These are phyloP conservation scores for Coemansia sp. DNA, from an alignment of 192 early-diverging fungal species.

Conservation along the genomic window DNA sequence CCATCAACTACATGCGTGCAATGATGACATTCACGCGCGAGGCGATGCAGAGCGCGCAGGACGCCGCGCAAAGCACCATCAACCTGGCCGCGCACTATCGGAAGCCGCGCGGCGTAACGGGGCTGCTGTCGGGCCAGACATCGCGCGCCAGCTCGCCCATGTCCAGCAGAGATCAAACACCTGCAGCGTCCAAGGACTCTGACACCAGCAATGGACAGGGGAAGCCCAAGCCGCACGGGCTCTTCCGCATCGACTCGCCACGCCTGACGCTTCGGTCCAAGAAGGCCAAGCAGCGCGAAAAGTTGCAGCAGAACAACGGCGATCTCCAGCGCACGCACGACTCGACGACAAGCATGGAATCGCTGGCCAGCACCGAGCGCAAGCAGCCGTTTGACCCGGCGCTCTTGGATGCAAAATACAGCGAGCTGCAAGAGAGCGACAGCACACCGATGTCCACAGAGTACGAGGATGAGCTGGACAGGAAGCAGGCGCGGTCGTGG, in stretches of 20 bases:
- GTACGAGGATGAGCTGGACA: constrained; percentile 16
- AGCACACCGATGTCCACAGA: background rate
- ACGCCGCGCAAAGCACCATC: constrained; percentile 62
- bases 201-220: constrained; percentile 8
- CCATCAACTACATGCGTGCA: constrained; percentile 68
- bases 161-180: constrained; percentile 35
- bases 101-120: constrained; percentile 56
- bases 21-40: constrained; percentile 81
- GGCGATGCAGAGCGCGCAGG: constrained; percentile 61
- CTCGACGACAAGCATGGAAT: constrained; percentile 17
- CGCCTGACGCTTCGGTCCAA: constrained; percentile 30
- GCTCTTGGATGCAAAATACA: constrained; percentile 26
- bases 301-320: background rate
- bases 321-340: constrained; percentile 1
- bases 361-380: constrained; percentile 2
- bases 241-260: constrained; percentile 39
- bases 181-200: constrained; percentile 59
- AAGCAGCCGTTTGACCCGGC: constrained; percentile 18
- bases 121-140: constrained; percentile 28
- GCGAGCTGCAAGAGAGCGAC: constrained; percentile 21
- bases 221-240: constrained; percentile 9
- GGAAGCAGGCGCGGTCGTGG: constrained; percentile 34
- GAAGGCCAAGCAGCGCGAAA: constrained; percentile 10
- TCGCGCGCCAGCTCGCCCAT: constrained; percentile 56
- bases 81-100: constrained; percentile 62